Base-by-base conservation (phyloP, 345 rosid genomes). In the Citrus sinensis region DNA sequence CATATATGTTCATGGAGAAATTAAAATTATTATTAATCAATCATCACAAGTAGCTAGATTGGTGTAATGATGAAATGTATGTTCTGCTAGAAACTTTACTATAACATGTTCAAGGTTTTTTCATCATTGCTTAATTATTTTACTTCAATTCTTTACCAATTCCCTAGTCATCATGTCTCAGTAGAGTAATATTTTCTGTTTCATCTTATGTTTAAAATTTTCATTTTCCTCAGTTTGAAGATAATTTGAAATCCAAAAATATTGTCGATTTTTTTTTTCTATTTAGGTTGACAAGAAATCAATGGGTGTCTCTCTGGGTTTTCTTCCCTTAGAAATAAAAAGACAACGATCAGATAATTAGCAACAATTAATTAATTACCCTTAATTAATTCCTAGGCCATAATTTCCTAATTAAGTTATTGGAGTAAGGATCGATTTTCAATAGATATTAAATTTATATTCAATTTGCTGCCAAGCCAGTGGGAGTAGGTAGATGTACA, bases 1-100 rank as follows among this genome's bases (percentile, higher is more conserved):
- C 25, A 6, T 51, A 3, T 3, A 46, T 46, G 16, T 0, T 46
- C 51, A 13, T 46, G 51, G 51, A 3, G 37, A 64, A 60, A 60
- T 60, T 25, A 74, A 17, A 25, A 25, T 34, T 29, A 51, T 42
- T 70, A 60, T 46, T 46, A 0, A 46, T 46, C 51, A 46, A 13
- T 13, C 51, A 55, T 78, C 16, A 65, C 59, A 16, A 46, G 78
- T 67, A 69, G 79, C 75, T 46, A 76, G 78, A 83, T 67, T 83
- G 67, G 62, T 27, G 78, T 73, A 73, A 73, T 83, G 81, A 83
- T 83, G 78, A 73, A 42, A 42, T 3, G 55, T 58, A 69, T 74
- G 75, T 76, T 75, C 66, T 61, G 63, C 46, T 46, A 13, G 51
- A 46, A 46, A 46, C 51, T 46, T 46, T 11, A 42, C 2, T 42